phyloP scores from a whole-genome alignment of 2,329 filamentous ascomycete genomes.

The Neofusicoccum sp. region DNA sequence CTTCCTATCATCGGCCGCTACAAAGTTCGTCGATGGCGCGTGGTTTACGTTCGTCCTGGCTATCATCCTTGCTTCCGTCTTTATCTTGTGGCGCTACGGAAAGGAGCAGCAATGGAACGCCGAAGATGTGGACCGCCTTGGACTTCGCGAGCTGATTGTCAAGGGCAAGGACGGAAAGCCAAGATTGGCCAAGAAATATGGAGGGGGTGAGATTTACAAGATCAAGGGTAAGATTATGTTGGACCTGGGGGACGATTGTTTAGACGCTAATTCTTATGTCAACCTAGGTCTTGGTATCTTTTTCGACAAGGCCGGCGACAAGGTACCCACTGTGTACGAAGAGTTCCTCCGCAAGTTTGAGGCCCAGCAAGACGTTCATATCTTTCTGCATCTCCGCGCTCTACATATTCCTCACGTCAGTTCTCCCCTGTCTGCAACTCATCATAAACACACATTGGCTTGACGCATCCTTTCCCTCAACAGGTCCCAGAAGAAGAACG shows the following conservation, averaged over 20 bases:
- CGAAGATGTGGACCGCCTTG: conserved; percentile 61
- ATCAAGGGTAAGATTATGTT: conserved; percentile 27
- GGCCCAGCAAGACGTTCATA: conserved; percentile 63
- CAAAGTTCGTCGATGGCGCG: conserved; percentile 71
- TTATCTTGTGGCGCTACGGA: conserved; percentile 75
- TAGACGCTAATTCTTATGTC: conserved; percentile 22
- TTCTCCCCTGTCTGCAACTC: conserved; percentile 26
- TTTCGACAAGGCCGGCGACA: conserved; percentile 72
- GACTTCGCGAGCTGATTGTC: conserved; percentile 46
- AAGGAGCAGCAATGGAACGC: conserved; percentile 75
- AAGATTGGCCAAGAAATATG: conserved; percentile 41
- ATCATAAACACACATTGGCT: neutral
- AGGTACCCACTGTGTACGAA: conserved; percentile 65
- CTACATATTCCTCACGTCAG: conserved; percentile 55
- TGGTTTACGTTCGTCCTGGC: conserved; percentile 74
- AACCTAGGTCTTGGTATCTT: conserved; percentile 67
- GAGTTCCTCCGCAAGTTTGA: conserved; percentile 72
- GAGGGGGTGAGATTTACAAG: conserved; percentile 40
- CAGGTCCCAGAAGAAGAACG: conserved; percentile 42
- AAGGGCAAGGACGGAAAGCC: conserved; percentile 34
- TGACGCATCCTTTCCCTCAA: neutral
- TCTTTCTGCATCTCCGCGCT: conserved; percentile 72
- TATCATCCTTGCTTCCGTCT: conserved; percentile 60
- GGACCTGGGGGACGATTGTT: neutral
- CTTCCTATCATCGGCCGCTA: conserved; percentile 67